These are phyloP conservation scores for Pyropia haitanensis DNA, from an alignment of 23 red algal genomes.

Conservation along the genomic window DNA sequence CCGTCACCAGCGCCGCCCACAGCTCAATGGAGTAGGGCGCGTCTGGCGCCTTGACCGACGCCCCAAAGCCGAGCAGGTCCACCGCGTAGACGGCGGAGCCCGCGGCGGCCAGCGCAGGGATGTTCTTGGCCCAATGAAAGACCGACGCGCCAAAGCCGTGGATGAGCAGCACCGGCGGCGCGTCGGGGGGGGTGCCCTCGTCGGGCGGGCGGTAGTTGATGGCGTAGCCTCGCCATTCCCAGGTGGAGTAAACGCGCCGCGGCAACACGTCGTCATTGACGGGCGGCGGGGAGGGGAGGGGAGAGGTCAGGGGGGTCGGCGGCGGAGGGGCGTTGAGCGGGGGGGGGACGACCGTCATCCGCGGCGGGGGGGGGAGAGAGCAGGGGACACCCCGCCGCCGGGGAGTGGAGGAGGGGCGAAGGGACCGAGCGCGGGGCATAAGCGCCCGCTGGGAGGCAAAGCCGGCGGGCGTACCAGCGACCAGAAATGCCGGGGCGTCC, in stretches of 20 bases:
- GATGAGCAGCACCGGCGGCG: slow-evolving; percentile 63
- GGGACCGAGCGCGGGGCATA: too few relatives aligned
- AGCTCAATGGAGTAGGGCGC: slow-evolving; percentile 63
- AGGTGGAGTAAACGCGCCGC: slow-evolving; percentile 58
- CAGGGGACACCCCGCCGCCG: too few relatives aligned
- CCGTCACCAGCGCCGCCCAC: slow-evolving; percentile 60
- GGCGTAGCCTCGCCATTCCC: slow-evolving; percentile 39
- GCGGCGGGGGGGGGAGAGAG: too few relatives aligned
- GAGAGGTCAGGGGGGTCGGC: too few relatives aligned
- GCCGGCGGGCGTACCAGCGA: too few relatives aligned
- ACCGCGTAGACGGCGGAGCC: slow-evolving; percentile 72
- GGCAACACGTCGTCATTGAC: background rate
- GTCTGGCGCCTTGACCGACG: slow-evolving; percentile 43
- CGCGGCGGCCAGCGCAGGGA: slow-evolving; percentile 42
- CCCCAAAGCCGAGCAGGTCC: slow-evolving; percentile 93
- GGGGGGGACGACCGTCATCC: too few relatives aligned
- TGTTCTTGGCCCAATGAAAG: slow-evolving; percentile 76
- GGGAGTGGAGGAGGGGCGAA: too few relatives aligned
- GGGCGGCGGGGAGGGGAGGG: too few relatives aligned
- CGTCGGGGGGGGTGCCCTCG: slow-evolving; percentile 3
- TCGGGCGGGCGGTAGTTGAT: slow-evolving; percentile 65
- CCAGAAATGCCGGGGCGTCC: too few relatives aligned
- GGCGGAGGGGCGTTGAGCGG: too few relatives aligned
- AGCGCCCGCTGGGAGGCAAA: too few relatives aligned
- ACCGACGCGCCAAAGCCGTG: slow-evolving; percentile 94